Conservation (phyloP, 2,329 filamentous ascomycete genomes). For the Alternaria novae-zelandiae region DNA sequence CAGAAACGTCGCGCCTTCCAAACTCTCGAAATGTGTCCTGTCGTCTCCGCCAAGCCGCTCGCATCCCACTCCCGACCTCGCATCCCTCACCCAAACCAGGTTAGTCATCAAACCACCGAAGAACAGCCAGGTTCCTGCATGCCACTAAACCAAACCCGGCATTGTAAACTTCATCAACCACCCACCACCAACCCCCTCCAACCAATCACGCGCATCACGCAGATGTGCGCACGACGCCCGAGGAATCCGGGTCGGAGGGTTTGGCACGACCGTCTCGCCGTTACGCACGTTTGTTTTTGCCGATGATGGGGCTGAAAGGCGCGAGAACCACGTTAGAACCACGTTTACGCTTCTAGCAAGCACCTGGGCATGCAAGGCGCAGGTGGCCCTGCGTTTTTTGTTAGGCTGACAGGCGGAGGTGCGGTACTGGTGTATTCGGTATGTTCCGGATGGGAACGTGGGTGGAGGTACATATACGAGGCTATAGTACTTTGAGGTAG, state of each 20-base stretch:
- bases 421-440: conserved; percentile 11
- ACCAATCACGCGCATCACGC: neutral
- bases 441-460: neutral
- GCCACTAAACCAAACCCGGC: conserved; percentile 14
- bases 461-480: conserved; percentile 11
- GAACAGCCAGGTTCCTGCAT: conserved; percentile 13
- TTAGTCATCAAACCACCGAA: conserved; percentile 4
- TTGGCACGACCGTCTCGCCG: conserved; percentile 1
- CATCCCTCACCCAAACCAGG: neutral
- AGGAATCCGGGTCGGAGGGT: conserved; percentile 1
- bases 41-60: neutral
- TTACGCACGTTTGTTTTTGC: neutral
- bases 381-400: neutral
- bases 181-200: neutral
- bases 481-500: neutral
- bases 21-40: neutral
- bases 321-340: neutral
- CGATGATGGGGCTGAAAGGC: conserved; percentile 6
- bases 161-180: conserved; percentile 20
- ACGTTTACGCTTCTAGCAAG: neutral
- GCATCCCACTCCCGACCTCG: neutral
- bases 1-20: neutral
- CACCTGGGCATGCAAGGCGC: neutral
- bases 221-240: neutral
- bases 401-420: neutral